Conservation (phyloP, 768 basidiomycete genomes). For the Gloeopeniophorella convolvens region DNA sequence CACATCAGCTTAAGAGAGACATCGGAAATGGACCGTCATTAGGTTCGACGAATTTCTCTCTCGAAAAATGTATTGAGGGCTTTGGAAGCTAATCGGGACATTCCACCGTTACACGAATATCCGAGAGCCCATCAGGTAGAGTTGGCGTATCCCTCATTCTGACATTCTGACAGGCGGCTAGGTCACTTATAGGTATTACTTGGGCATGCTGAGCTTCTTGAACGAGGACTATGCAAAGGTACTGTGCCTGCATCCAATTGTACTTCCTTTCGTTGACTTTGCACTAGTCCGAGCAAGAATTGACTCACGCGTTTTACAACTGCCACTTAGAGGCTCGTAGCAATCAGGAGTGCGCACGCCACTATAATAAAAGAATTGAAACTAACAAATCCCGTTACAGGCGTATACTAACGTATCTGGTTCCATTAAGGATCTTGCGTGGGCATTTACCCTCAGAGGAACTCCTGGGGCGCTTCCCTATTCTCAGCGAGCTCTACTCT, state of each 20-base stretch:
- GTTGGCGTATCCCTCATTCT: constrained; percentile 11
- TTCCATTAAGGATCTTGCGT: constrained; percentile 81
- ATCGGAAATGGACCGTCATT: not conserved
- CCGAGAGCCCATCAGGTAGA: constrained; percentile 82
- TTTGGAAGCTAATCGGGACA: constrained; percentile 76
- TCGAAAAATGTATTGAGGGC: constrained; percentile 90
- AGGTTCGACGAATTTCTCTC: constrained; percentile 89
- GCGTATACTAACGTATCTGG: constrained; percentile 84
- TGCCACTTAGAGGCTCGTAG: constrained; percentile 63
- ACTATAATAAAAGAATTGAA: not conserved
- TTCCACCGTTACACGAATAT: constrained; percentile 69
- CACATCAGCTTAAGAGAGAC: not conserved
- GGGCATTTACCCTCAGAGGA: constrained; percentile 77
- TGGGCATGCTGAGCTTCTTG: constrained; percentile 91
- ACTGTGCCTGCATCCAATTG: constrained; percentile 6
- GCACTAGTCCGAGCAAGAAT: constrained; percentile 74
- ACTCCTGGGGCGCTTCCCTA: constrained; percentile 67
- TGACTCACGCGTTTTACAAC: constrained; percentile 80
- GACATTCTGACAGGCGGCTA: constrained; percentile 29
- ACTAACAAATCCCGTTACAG: constrained; percentile 35
- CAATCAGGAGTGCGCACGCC: constrained; percentile 73
- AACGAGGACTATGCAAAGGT: constrained; percentile 89
- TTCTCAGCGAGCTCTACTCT: constrained; percentile 61
- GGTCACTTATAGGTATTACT: constrained; percentile 92
- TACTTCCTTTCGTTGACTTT: not conserved